phyloP scores from a whole-genome alignment of 2,329 filamentous ascomycete species.

The Westerdykella aurantiaca region DNA sequence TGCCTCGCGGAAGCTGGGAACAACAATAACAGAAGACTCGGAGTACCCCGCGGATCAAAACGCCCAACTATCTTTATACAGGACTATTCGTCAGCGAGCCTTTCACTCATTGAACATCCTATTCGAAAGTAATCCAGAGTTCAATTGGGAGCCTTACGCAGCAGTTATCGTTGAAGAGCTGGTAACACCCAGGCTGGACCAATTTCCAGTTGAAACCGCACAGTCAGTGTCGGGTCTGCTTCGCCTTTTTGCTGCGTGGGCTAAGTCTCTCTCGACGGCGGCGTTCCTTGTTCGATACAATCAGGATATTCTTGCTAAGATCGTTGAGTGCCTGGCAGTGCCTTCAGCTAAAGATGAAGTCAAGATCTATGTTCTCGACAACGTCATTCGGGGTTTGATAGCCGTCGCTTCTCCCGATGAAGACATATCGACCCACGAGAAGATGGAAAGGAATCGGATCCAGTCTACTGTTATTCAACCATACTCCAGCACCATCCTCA shows the following conservation, averaged over 20 bases:
- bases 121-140: constrained; percentile 65
- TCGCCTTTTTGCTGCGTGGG: constrained; percentile 76
- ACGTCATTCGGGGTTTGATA: constrained; percentile 56
- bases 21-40: constrained; percentile 29
- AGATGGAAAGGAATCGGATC: constrained; percentile 46
- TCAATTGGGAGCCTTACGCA: constrained; percentile 68
- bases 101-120: constrained; percentile 76
- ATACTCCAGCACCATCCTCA: constrained; percentile 62
- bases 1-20: constrained; percentile 46
- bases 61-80: constrained; percentile 53
- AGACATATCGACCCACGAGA: constrained; percentile 41
- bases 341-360: constrained; percentile 80
- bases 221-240: constrained; percentile 83
- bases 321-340: constrained; percentile 67
- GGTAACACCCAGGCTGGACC: constrained; percentile 69
- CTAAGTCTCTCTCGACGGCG: constrained; percentile 59
- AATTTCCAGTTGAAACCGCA: constrained; percentile 76
- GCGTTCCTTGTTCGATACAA: constrained; percentile 64
- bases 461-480: constrained; percentile 50
- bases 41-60: constrained; percentile 19
- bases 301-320: constrained; percentile 55
- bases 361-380: constrained; percentile 69
- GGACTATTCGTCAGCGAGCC: constrained; percentile 62
- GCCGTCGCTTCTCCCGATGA: constrained; percentile 9
- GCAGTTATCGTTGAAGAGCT: constrained; percentile 66